Base-by-base conservation (phyloP, 805 yeast species). In the Torulaspora delbrueckii region DNA sequence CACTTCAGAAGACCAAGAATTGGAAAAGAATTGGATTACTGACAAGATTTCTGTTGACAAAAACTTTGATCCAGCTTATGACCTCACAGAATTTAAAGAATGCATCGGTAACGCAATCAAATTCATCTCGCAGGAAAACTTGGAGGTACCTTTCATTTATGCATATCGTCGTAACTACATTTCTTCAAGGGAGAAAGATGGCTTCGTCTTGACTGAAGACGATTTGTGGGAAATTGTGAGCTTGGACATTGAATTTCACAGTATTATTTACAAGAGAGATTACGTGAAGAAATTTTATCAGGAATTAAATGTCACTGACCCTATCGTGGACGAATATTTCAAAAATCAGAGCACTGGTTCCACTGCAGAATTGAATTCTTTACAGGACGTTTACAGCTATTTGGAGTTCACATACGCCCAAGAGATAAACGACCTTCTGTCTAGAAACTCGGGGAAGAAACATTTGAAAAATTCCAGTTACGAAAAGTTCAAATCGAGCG, bases 91-190 rank as follows among this genome's bases (percentile, higher is more conserved):
- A 14, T 85, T 88, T 66, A 72, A 73, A 45, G 76, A 72, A 31
- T 83, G 96, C 1, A 86, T 93, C 5, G 78, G 79, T 9, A 81
- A 77, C 66, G 86, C 75, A 37, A 82, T 77, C 58, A 86, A 74
- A 59, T 89, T 81, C 53, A 70, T 93, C 25, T 74, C 89, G 10
- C 80, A 79, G 56, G 95, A 90, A 40, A 75, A 82, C 47, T 75
- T 84, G 52, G 99, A 93, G 63, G 96, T 91, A 4, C 98, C 99
- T 8, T 86, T 89, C 58, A 89, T 93, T 50, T 89, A 96, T 86
- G 85, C 89, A 22, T 96, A 89, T 62, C 85, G 98, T 64, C 86
- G 95, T 67, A 98, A 93, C 66, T 88, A 86, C 61, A 78, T 78
- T 25, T 62, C 65, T 2, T 68, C 74, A 8, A 71, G 69, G 47